phyloP scores from a whole-genome alignment of 495 filamentous ascomycete species.

The Usnea hakonensis region DNA sequence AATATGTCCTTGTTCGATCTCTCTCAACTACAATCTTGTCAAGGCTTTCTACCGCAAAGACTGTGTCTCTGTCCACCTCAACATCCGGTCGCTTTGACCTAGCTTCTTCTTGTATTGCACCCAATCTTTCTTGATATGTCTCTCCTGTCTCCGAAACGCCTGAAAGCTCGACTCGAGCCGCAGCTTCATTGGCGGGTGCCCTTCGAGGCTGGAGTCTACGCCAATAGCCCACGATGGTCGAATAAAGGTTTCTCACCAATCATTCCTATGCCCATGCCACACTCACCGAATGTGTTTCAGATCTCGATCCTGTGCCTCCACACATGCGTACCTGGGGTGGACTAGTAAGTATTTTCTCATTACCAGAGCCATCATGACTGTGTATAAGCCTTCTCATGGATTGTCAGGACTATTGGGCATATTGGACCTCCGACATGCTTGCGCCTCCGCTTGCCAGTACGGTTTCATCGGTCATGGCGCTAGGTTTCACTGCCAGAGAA shows the following conservation, averaged over 20 bases:
- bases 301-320: conserved; percentile 42
- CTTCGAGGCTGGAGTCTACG: conserved; percentile 34
- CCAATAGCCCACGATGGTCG: conserved; percentile 34
- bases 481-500: conserved; percentile 42
- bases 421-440: conserved; percentile 28
- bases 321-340: conserved; percentile 39
- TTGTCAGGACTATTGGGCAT: conserved; percentile 19
- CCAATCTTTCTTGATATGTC: conserved; percentile 25
- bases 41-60: not conserved
- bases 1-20: conserved; percentile 1
- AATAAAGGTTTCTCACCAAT: conserved; percentile 31
- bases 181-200: conserved; percentile 33
- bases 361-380: not conserved
- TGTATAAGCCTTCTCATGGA: not conserved
- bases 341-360: conserved; percentile 1
- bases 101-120: not conserved
- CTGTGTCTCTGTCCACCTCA: not conserved
- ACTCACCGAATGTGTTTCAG: conserved; percentile 19
- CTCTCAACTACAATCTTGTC: not conserved
- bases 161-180: conserved; percentile 31
- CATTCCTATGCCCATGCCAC: not conserved
- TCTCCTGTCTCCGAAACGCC: conserved; percentile 29
- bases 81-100: not conserved
- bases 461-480: conserved; percentile 34
- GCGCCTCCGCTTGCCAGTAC: conserved; percentile 24